Evolutionary conservation across 306 rosid genomes (phyloP), one percentile per base, ranked within the genome.

Genomic region (Casuarina glauca): DNA sequence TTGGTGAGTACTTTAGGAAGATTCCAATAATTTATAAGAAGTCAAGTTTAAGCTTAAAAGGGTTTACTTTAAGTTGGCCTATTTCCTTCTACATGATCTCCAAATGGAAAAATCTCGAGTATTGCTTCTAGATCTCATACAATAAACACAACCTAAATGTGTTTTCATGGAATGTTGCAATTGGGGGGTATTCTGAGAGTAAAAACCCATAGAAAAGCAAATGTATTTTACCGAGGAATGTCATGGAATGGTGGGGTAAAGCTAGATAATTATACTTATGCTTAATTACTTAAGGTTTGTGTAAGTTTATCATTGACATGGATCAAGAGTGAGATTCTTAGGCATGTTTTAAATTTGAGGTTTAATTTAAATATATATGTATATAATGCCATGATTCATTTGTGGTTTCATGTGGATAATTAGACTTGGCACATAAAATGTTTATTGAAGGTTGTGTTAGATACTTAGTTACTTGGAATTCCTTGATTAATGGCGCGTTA

Each of bases 381-480:
- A 76, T 88, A 86, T 84, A 91, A 94, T 82, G 90, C 89, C 0
- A 78, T 79, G 45, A 90, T 94, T 69, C 84, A 84, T 70, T 79
- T 90, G 91, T 87, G 50, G 89, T 89, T 15, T 82, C 94, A 1
- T 82, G 76, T 62, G 93, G 94, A 50, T 88, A 82, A 39, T 77
- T 84, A 72, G 61, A 76, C 75, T 74, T 42, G 42, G 97, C 90
- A 7, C 88, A 72, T 68, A 86, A 89, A 80, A 46, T 89, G 86
- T 94, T 93, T 32, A 80, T 90, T 76, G 81, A 82, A 86, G 57
- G 88, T 74, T 63, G 68, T 69, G 89, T 87, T 66, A 91, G 97
- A 84, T 94, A 93, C 78, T 74, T 91, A 75, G 97, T 93, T 60
- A 87, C 93, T 50, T 91, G 97, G 94, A 94, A 94, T 78, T 87